These are phyloP conservation scores for Acanthamoeba pearcei DNA, from an alignment of 208 protist genomes.

Conservation along the genomic window DNA sequence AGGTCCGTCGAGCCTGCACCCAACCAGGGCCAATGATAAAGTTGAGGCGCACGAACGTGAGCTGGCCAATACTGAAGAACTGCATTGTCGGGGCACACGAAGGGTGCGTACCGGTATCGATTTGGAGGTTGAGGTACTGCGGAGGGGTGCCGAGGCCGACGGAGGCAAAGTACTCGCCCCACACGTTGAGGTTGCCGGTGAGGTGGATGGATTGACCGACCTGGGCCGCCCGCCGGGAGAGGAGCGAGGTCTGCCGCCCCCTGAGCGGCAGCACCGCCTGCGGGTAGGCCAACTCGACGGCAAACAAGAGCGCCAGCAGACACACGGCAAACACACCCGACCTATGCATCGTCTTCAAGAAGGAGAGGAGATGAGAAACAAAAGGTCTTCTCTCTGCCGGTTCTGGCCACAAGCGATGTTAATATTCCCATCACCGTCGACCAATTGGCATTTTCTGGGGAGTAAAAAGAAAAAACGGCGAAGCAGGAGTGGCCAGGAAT, in stretches of 20 bases:
- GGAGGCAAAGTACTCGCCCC: constrained; percentile 46
- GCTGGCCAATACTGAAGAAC: not conserved
- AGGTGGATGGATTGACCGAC: constrained; percentile 28
- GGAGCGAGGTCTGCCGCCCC: not conserved
- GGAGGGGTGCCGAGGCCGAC: constrained; percentile 23
- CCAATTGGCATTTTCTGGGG: too few species aligned
- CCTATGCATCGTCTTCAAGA: not conserved
- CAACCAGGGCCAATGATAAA: not conserved
- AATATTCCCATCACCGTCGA: too few species aligned
- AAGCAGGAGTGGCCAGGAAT: too few species aligned
- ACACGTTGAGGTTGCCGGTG: constrained; percentile 8
- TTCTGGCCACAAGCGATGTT: too few species aligned
- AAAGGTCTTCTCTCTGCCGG: too few species aligned
- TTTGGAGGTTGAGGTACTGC: constrained; percentile 42
- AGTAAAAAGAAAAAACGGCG: too few species aligned
- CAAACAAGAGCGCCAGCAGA: not conserved
- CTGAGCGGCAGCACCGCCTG: constrained; percentile 8
- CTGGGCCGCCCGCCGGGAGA: not conserved
- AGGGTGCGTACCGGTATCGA: not conserved
- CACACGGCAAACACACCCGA: not conserved
- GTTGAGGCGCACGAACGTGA: not conserved
- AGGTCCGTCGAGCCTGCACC: constrained; percentile 21
- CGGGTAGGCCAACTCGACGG: not conserved
- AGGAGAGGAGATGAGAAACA: too few species aligned
- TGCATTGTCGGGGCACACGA: not conserved